Evolutionary conservation across 352 stramenopile species (phyloP).

Genomic region (Phytophthora vignae): DNA sequence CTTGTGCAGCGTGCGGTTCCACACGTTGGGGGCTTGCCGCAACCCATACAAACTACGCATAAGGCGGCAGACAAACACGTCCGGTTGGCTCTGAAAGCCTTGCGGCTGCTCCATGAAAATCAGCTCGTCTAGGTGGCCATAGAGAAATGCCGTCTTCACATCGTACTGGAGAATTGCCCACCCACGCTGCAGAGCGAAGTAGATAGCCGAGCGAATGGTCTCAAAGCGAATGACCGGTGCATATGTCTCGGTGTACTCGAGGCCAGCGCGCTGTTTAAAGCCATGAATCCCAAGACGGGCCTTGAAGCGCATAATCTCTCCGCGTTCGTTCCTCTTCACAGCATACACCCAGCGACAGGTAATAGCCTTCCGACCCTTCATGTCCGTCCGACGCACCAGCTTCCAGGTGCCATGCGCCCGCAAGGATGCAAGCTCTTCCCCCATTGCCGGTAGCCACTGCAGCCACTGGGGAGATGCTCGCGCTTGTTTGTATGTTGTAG

Average conservation of each 20-base stretch:
- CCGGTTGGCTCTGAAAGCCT: neutral
- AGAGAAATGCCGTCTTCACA: slow-evolving; percentile 19
- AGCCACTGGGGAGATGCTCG: neutral
- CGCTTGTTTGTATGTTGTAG: slow-evolving; percentile 12
- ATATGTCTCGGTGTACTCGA: slow-evolving; percentile 27
- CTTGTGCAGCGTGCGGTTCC: slow-evolving; percentile 19
- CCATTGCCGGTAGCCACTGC: neutral
- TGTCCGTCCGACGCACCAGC: neutral
- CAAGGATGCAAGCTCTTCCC: neutral
- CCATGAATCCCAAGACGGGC: slow-evolving; percentile 18
- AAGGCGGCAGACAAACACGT: slow-evolving; percentile 2
- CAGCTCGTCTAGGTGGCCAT: slow-evolving; percentile 6
- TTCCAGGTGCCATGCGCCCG: neutral
- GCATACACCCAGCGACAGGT: slow-evolving; percentile 16
- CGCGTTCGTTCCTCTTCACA: slow-evolving; percentile 16
- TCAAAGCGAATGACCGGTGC: slow-evolving; percentile 25
- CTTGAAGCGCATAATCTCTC: slow-evolving; percentile 8
- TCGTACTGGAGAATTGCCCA: slow-evolving; percentile 26
- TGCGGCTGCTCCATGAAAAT: slow-evolving; percentile 9
- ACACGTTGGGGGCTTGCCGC: slow-evolving; percentile 15
- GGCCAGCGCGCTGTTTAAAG: slow-evolving; percentile 9
- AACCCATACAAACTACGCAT: slow-evolving; percentile 18
- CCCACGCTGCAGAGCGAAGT: slow-evolving; percentile 8
- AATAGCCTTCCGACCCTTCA: slow-evolving; percentile 1
- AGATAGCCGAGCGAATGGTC: slow-evolving; percentile 14